Evolutionary conservation across 805 yeast species (phyloP).

Genomic region (Tetrapisispora iriomotensis): DNA sequence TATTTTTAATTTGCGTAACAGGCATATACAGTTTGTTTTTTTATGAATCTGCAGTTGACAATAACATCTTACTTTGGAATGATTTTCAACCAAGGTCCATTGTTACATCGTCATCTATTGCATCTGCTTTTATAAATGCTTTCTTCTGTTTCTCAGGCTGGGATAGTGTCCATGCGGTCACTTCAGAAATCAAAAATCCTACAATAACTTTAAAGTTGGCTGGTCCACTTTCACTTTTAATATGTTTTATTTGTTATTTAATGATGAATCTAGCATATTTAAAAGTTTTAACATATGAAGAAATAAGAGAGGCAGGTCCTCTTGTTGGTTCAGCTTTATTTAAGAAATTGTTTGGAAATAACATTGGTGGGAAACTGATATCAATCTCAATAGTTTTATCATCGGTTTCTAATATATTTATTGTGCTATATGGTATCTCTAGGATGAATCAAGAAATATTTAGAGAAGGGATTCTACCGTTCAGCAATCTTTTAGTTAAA

Average conservation of each 20-base stretch:
- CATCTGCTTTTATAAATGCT: constrained; percentile 48
- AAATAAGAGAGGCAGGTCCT: constrained; percentile 45
- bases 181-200: constrained; percentile 54
- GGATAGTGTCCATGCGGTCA: constrained; percentile 50
- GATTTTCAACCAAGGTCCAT: constrained; percentile 22
- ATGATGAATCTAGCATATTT: constrained; percentile 49
- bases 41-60: constrained; percentile 5
- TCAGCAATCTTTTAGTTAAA: constrained; percentile 40
- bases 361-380: constrained; percentile 43
- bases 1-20: constrained; percentile 44
- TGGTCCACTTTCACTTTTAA: constrained; percentile 44
- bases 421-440: constrained; percentile 48
- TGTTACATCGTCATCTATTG: constrained; percentile 37
- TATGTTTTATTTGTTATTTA: constrained; percentile 40
- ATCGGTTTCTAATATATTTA: constrained; percentile 54
- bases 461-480: constrained; percentile 54
- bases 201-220: constrained; percentile 47
- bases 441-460: constrained; percentile 58
- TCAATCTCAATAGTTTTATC: constrained; percentile 51
- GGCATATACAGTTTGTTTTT: constrained; percentile 51
- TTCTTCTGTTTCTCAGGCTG: constrained; percentile 55
- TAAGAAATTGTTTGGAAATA: constrained; percentile 44
- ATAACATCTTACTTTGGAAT: constrained; percentile 8
- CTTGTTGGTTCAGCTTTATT: constrained; percentile 50
- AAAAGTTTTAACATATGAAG: constrained; percentile 44